Percentiles rank a stretch among this genome's conserved stretches.
Evolutionary conservation across 495 filamentous ascomycete genomes (phyloP).

Genomic region (Echria macrotheca): DNA sequence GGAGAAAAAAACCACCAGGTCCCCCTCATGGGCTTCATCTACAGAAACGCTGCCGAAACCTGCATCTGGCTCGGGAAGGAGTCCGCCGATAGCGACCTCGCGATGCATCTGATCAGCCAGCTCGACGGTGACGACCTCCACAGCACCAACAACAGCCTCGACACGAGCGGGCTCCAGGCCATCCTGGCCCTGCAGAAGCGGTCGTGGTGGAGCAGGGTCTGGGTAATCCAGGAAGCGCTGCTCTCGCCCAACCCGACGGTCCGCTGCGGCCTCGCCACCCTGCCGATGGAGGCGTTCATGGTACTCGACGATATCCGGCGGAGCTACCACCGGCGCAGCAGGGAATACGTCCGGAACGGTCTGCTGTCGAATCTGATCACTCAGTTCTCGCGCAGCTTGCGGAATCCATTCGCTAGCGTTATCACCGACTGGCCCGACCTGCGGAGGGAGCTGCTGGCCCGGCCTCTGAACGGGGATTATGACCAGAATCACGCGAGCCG

Average conservation of each 20-base stretch:
- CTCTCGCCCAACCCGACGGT: background rate
- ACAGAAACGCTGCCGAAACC: background rate
- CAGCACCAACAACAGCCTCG: background rate
- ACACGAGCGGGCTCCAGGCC: background rate
- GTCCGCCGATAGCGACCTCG: background rate
- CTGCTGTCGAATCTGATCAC: background rate
- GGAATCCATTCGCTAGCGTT: background rate
- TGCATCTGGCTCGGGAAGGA: background rate
- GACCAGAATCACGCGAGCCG: background rate
- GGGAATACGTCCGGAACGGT: background rate
- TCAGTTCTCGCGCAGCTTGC: background rate
- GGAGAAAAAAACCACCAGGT: background rate
- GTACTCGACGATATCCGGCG: background rate
- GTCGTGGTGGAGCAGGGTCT: background rate
- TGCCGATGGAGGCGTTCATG: background rate
- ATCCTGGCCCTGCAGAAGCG: background rate
- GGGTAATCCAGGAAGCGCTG: background rate
- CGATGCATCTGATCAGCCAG: background rate
- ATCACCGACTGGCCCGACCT: background rate
- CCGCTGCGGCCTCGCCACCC: background rate
- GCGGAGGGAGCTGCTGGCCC: background rate
- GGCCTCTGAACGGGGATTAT: background rate
- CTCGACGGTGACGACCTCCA: background rate
- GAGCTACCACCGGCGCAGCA: background rate
- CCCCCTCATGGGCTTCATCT: background rate